A percentile compares a stretch with the other conserved stretches of the same genome.
These are phyloP conservation scores for Russula ochroleuca DNA, from an alignment of 768 basidiomycete genomes.

Conservation along the genomic window DNA sequence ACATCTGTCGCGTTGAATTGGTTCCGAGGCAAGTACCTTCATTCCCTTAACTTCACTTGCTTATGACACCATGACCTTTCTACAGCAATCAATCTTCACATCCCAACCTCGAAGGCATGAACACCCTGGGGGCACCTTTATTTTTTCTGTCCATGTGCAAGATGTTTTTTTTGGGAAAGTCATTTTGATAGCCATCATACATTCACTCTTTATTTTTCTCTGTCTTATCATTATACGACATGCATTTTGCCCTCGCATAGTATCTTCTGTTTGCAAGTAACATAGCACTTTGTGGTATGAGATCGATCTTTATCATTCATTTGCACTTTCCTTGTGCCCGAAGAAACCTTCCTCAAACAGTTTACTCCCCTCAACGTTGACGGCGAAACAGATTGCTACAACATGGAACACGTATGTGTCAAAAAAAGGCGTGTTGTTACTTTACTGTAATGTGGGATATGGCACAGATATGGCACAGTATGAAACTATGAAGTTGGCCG, in stretches of 20 bases:
- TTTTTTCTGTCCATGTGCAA: slow-evolving; percentile 28
- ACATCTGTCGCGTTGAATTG: slow-evolving; percentile 83
- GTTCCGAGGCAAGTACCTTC: slow-evolving; percentile 65
- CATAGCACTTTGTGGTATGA: slow-evolving; percentile 13
- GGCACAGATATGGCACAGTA: background rate
- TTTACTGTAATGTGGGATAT: background rate
- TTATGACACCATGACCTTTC: background rate
- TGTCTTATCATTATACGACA: slow-evolving; percentile 28
- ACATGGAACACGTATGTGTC: background rate
- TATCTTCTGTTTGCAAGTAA: slow-evolving; percentile 8
- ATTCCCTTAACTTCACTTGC: slow-evolving; percentile 1
- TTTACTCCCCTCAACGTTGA: background rate
- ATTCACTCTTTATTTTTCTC: slow-evolving; percentile 16
- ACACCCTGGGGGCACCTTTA: slow-evolving; percentile 23
- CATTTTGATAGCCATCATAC: slow-evolving; percentile 19
- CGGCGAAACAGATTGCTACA: background rate
- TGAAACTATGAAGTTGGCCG: background rate
- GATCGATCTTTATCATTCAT: slow-evolving; percentile 2
- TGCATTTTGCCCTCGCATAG: slow-evolving; percentile 25
- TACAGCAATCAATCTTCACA: slow-evolving; percentile 83
- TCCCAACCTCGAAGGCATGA: slow-evolving; percentile 76
- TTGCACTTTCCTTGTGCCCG: background rate
- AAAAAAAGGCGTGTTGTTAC: background rate
- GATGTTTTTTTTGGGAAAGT: slow-evolving; percentile 17
- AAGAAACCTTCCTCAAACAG: background rate